Evolutionary conservation across 805 yeast species (phyloP).

Genomic region (Starmerella powellii): DNA sequence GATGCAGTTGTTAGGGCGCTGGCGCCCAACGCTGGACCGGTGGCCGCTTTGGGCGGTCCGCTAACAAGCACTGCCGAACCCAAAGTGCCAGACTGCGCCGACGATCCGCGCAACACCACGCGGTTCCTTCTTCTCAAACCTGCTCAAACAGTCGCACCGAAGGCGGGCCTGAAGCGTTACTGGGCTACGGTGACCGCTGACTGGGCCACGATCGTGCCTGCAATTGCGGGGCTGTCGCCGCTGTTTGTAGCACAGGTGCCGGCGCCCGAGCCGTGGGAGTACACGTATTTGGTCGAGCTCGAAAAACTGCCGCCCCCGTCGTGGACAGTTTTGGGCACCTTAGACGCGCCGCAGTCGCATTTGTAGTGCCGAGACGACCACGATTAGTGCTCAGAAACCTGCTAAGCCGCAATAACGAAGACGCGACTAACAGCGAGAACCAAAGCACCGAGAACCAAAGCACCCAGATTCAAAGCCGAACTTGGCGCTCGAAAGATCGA

Average conservation of each 20-base stretch:
- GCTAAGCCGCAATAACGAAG: too few species aligned
- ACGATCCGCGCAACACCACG: constrained; percentile 65
- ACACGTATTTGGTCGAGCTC: constrained; percentile 13
- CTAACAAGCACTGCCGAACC: constrained; percentile 50
- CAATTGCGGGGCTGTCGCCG: background rate
- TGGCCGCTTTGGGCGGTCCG: constrained; percentile 54
- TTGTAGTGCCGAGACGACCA: too few species aligned
- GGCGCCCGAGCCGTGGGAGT: constrained; percentile 1
- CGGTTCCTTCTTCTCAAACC: constrained; percentile 52
- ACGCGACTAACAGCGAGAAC: too few species aligned
- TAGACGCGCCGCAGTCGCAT: background rate
- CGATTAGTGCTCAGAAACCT: too few species aligned
- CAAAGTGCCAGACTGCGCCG: constrained; percentile 49
- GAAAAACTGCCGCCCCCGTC: background rate
- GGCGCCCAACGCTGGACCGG: constrained; percentile 53
- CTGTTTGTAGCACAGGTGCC: background rate
- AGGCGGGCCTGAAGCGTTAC: too few species aligned
- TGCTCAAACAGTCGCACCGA: too few species aligned
- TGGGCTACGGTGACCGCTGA: background rate
- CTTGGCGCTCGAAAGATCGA: too few species aligned
- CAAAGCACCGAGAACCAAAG: too few species aligned
- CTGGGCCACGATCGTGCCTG: background rate
- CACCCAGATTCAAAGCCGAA: too few species aligned
- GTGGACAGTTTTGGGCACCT: background rate
- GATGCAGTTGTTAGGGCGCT: constrained; percentile 63